A percentile compares a stretch with the other conserved stretches of the same genome.
phyloP scores from a whole-genome alignment of 768 basidiomycete species.

The Termitomyces sp. region DNA sequence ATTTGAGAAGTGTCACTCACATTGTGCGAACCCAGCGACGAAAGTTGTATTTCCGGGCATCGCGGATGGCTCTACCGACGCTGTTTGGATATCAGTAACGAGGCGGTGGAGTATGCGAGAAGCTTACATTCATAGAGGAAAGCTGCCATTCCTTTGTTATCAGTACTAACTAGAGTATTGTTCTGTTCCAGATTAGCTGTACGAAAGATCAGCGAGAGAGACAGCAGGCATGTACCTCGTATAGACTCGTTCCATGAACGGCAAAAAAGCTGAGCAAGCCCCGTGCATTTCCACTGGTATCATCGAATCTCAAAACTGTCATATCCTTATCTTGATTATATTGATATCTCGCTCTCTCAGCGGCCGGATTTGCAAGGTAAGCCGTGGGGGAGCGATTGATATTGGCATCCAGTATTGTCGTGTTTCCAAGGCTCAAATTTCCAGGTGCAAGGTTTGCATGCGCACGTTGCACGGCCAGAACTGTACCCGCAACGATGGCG shows the following conservation, averaged over 20 bases:
- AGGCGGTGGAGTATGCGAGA: not conserved
- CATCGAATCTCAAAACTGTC: constrained; percentile 62
- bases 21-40: constrained; percentile 71
- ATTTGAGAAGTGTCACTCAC: constrained; percentile 28
- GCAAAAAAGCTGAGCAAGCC: constrained; percentile 74
- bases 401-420: constrained; percentile 62
- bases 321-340: constrained; percentile 74
- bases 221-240: constrained; percentile 40
- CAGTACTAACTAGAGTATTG: constrained; percentile 73
- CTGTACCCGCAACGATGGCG: constrained; percentile 66
- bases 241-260: constrained; percentile 78
- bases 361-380: constrained; percentile 69
- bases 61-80: constrained; percentile 53
- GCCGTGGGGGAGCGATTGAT: constrained; percentile 73
- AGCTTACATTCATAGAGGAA: constrained; percentile 63
- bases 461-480: constrained; percentile 63
- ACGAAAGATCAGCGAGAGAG: not conserved
- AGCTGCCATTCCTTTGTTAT: constrained; percentile 87
- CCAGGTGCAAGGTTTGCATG: constrained; percentile 59
- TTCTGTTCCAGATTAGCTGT: constrained; percentile 38
- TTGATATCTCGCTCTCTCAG: constrained; percentile 60
- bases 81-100: constrained; percentile 24
- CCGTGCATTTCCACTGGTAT: constrained; percentile 46
- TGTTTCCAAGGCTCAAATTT: constrained; percentile 58
- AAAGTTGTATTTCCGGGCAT: constrained; percentile 69